These are phyloP conservation scores for Termitomyces heimii DNA, from an alignment of 768 basidiomycete species.

Conservation along the genomic window DNA sequence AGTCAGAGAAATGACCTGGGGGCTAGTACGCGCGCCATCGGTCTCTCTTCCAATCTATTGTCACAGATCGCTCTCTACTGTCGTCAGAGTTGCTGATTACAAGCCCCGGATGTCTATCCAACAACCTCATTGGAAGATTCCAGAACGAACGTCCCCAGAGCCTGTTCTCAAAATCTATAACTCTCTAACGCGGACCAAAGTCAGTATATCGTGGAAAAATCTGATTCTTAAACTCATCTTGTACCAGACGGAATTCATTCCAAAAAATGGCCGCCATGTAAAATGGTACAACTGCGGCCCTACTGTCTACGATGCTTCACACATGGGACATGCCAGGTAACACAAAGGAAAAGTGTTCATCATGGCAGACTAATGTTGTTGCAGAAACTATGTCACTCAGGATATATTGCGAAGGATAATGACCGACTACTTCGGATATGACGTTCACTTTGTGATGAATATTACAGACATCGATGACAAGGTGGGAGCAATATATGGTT, in stretches of 20 bases:
- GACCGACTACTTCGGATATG: conserved; percentile 94
- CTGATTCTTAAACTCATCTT: conserved; percentile 9
- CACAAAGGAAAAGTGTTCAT: conserved; percentile 6
- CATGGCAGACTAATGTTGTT: conserved; percentile 2
- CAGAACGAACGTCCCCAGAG: conserved; percentile 36
- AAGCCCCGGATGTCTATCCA: conserved; percentile 43
- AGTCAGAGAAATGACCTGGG: conserved; percentile 15
- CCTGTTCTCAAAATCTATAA: conserved; percentile 85
- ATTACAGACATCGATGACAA: conserved; percentile 99
- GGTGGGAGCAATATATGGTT: conserved; percentile 37
- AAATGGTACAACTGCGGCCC: conserved; percentile 99
- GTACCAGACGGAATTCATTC: conserved; percentile 68
- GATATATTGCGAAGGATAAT: conserved; percentile 88
- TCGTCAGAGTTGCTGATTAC: background rate
- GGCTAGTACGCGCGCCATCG: conserved; percentile 13
- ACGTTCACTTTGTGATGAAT: conserved; percentile 99
- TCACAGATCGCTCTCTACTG: conserved; percentile 9
- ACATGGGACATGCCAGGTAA: conserved; percentile 98
- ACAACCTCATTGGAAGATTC: conserved; percentile 56
- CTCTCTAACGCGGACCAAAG: conserved; percentile 89
- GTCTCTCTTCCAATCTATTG: conserved; percentile 11
- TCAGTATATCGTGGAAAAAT: conserved; percentile 23
- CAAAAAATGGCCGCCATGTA: conserved; percentile 63
- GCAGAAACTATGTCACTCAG: conserved; percentile 94
- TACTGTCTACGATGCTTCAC: conserved; percentile 96